These are phyloP conservation scores for Cinnamomum micranthum DNA, from an alignment of 164 flowering plant species.

Conservation along the genomic window DNA sequence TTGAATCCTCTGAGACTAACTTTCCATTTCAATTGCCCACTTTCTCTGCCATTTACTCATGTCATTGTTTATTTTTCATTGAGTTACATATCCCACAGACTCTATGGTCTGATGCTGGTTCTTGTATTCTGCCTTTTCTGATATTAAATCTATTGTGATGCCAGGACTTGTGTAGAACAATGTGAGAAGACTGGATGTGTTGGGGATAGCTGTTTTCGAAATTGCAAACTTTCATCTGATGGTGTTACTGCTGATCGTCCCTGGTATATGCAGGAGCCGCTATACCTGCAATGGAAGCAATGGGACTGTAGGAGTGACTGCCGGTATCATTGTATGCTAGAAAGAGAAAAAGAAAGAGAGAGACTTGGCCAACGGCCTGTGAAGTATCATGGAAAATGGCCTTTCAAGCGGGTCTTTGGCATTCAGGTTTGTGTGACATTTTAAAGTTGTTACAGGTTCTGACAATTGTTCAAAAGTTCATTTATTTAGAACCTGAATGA, in stretches of 20 bases:
- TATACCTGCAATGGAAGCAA: constrained; percentile 71
- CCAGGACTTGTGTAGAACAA: constrained; percentile 63
- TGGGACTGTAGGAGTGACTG: constrained; percentile 92
- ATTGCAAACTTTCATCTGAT: constrained; percentile 65
- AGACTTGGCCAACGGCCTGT: constrained; percentile 50
- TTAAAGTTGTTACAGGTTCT: background rate
- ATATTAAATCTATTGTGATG: constrained; percentile 7
- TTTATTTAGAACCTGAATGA: background rate
- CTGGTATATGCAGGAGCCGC: constrained; percentile 89
- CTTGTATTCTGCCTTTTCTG: background rate
- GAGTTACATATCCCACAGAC: too few relatives aligned
- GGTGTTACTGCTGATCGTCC: constrained; percentile 55
- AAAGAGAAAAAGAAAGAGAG: constrained; percentile 60
- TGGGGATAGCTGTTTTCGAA: constrained; percentile 64
- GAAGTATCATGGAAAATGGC: constrained; percentile 95
- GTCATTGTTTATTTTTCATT: too few relatives aligned
- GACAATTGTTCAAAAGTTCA: background rate
- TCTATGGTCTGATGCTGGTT: background rate
- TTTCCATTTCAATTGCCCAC: too few relatives aligned
- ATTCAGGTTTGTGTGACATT: constrained; percentile 54
- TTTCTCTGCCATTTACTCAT: too few relatives aligned
- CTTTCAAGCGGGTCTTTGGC: constrained; percentile 68
- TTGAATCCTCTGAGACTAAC: too few relatives aligned
- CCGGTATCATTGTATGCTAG: constrained; percentile 77
- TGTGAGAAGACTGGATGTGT: constrained; percentile 83